Evolutionary conservation across 345 rosid genomes (phyloP).

Genomic region (Eucalyptus sideroxylon): DNA sequence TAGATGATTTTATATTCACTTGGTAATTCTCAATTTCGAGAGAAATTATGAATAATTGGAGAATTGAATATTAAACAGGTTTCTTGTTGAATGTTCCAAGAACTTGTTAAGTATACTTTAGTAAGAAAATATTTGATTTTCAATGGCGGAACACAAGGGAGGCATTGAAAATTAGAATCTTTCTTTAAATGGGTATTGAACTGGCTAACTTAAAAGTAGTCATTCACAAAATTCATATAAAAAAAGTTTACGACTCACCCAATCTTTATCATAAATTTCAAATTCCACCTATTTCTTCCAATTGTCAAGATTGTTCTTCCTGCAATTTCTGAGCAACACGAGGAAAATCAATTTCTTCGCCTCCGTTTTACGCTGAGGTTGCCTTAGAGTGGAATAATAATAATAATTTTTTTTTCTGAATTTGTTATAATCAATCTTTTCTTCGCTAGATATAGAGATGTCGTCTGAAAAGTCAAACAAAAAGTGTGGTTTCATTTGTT

Average conservation of each 20-base stretch:
- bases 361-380: not conserved
- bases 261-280: not conserved
- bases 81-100: not conserved
- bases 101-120: not conserved
- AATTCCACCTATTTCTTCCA: not conserved
- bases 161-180: not conserved
- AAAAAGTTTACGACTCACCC: not conserved
- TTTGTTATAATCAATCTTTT: not conserved
- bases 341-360: not conserved
- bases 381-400: not conserved
- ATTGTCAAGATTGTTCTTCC: not conserved
- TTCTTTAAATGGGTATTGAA: not conserved
- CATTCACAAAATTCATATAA: not conserved
- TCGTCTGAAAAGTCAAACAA: not conserved
- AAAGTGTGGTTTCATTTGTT: too few relatives aligned
- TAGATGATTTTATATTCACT: not conserved
- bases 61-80: not conserved
- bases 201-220: not conserved
- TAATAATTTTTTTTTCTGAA: not conserved
- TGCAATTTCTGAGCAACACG: not conserved
- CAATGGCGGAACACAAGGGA: not conserved
- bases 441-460: not conserved
- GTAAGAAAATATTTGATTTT: not conserved
- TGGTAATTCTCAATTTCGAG: fast-evolving
- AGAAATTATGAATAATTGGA: not conserved